Evolutionary conservation across 306 rosid genomes (phyloP).

Genomic region (Corylus americana): DNA sequence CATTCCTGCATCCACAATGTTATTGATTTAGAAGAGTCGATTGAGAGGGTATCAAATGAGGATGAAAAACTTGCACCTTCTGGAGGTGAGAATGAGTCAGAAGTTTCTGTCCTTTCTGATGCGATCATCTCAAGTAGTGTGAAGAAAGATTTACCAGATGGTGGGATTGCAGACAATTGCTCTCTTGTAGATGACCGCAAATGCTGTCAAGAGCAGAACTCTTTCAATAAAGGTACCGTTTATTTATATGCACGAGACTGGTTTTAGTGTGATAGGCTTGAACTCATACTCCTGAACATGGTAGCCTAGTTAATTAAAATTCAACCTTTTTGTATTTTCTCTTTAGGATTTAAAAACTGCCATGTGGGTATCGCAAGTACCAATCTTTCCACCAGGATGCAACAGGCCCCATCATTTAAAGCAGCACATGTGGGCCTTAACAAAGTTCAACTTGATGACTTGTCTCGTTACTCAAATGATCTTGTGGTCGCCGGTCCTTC

Average conservation of each 20-base stretch:
- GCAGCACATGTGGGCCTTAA: constrained; percentile 50
- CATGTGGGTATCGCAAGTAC: constrained; percentile 10
- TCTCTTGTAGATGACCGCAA: constrained; percentile 1
- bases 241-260: not conserved
- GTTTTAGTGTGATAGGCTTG: not conserved
- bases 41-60: constrained; percentile 27
- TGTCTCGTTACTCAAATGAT: constrained; percentile 50
- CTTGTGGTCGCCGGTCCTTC: constrained; percentile 33
- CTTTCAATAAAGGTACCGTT: constrained; percentile 21
- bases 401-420: constrained; percentile 21
- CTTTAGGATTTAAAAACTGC: constrained; percentile 32
- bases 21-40: constrained; percentile 47
- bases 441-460: constrained; percentile 42
- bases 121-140: constrained; percentile 20
- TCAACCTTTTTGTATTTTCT: not conserved
- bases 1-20: constrained; percentile 28
- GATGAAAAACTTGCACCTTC: constrained; percentile 12
- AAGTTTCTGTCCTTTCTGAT: constrained; percentile 19
- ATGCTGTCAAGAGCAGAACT: constrained; percentile 17
- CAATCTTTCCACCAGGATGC: constrained; percentile 24
- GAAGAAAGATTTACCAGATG: constrained; percentile 10
- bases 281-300: not conserved
- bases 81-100: constrained; percentile 11
- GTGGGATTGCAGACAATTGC: constrained; percentile 13
- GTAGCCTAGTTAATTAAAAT: not conserved